Evolutionary conservation across 768 basidiomycete species (phyloP).

Genomic region (Suillus discolor): DNA sequence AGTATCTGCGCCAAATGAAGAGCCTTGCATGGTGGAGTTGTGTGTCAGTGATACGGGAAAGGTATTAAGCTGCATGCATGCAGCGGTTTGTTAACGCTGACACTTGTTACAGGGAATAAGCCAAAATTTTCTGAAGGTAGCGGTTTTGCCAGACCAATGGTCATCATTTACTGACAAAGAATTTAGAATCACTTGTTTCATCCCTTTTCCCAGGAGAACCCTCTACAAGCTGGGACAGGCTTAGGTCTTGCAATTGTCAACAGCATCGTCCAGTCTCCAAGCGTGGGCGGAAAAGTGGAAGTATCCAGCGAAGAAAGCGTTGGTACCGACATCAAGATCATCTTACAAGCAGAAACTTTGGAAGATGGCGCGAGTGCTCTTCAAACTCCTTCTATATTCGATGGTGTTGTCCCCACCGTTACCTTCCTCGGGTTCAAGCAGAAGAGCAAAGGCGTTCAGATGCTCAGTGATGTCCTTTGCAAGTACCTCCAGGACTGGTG

Average conservation of each 20-base stretch:
- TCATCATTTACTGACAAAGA: constrained; percentile 6
- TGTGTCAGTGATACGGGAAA: constrained; percentile 90
- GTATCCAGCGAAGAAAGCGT: constrained; percentile 90
- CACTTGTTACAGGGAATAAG: constrained; percentile 72
- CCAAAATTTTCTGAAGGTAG: constrained; percentile 86
- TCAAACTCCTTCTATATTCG: constrained; percentile 49
- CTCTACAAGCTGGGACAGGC: constrained; percentile 89
- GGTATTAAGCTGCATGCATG: constrained; percentile 41
- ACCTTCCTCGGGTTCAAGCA: constrained; percentile 75
- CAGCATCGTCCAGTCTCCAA: constrained; percentile 85
- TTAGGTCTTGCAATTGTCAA: constrained; percentile 95
- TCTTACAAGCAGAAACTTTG: constrained; percentile 69
- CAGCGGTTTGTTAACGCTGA: constrained; percentile 9
- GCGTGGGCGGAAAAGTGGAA: constrained; percentile 88
- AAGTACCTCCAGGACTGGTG: constrained; percentile 78
- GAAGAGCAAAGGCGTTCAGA: constrained; percentile 62
- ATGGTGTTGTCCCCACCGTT: constrained; percentile 49
- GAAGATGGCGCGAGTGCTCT: constrained; percentile 43
- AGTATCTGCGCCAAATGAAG: constrained; percentile 55
- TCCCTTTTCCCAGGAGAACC: constrained; percentile 97
- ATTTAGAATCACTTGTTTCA: constrained; percentile 90
- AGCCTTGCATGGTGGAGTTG: constrained; percentile 77
- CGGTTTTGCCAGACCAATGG: neutral
- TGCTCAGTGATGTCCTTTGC: constrained; percentile 62
- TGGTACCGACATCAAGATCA: constrained; percentile 91